Evolutionary conservation across 495 filamentous ascomycete genomes (phyloP).

Genomic region (Lophiostoma macrostomum): DNA sequence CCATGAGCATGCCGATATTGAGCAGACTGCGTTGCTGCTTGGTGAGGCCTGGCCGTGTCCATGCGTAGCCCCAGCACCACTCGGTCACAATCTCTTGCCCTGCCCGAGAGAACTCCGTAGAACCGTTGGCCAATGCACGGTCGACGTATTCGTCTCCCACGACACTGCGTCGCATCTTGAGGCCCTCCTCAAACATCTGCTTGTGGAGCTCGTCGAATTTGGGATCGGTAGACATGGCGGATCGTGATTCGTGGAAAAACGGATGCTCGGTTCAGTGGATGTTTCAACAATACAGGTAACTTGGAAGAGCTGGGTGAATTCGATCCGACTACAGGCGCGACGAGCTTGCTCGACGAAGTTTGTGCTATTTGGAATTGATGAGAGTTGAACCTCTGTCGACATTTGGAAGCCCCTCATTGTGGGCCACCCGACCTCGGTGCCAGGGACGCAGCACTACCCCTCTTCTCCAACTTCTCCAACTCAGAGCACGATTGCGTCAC

Average conservation of each 20-base stretch:
- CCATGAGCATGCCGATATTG: conserved; percentile 56
- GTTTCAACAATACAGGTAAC: no score
- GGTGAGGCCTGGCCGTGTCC: conserved; percentile 55
- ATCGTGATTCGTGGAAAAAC: conserved; percentile 18
- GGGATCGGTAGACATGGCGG: conserved; percentile 28
- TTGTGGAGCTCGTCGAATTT: conserved; percentile 44
- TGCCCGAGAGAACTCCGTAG: conserved; percentile 49
- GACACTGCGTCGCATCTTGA: conserved; percentile 53
- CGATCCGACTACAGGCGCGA: conserved; percentile 9
- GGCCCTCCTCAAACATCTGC: conserved; percentile 54
- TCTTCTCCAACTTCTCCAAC: conserved; percentile 27
- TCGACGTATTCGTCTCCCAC: conserved; percentile 55
- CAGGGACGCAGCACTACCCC: conserved; percentile 14
- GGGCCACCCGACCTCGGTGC: conserved; percentile 17
- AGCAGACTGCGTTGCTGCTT: conserved; percentile 54
- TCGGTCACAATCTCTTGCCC: conserved; percentile 56
- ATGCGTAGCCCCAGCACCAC: conserved; percentile 54
- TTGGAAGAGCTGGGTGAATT: not conserved
- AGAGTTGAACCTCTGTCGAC: not conserved
- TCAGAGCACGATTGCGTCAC: not conserved
- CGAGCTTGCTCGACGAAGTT: not conserved
- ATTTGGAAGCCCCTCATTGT: conserved; percentile 11
- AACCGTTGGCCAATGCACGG: conserved; percentile 44
- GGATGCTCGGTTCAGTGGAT: conserved; percentile 1
- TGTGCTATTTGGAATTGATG: conserved; percentile 15